Evolutionary conservation across 306 rosid genomes (phyloP), one percentile per base, ranked within the genome.

Genomic region (Castanea mollissima): DNA sequence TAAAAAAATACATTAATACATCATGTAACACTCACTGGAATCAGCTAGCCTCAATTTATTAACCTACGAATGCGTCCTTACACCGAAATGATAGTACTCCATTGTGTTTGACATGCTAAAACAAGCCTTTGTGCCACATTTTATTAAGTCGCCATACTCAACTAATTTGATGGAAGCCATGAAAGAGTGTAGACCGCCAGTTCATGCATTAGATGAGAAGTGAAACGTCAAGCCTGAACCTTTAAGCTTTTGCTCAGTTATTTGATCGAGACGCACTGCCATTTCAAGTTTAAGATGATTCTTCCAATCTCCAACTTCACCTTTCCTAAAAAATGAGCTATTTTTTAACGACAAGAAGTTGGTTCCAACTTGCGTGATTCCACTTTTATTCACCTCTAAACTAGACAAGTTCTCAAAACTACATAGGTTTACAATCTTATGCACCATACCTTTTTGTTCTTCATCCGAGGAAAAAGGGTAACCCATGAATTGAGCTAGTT

Each of bases 241-340:
- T 10, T 49, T 49, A 10, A 77, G 57, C 35, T 74, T 77, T 2
- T 68, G 60, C 49, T 76, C 27, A 12, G 79, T 77, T 38, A 80
- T 38, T 29, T 67, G 56, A 19, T 81, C 78, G 8, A 68, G 55
- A 6, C 52, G 54, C 54, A 49, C 12, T 49, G 54, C 54, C 54
- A 49, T 49, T 49, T 62, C 35, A n/a, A 64, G 55, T 2, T 76
- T 78, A 1, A 60, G 81, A 54, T 75, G n/a, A n/a, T 79, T 70
- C 3, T 49, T 49, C 21, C 72, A 78, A 32, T 85, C 85, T 32
- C 80, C 88, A 16, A 56, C 75, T 67, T 80, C 4, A 3, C 85
- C 83, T 49, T 29, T 44, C 25, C 83, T 49, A 29, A 79, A 83
- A 9, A 58, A 83, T 25, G 19, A 4, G 2, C 2, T 76, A 57